Conservation (phyloP, 2,329 filamentous ascomycete species). For the Aspergillus niger region DNA sequence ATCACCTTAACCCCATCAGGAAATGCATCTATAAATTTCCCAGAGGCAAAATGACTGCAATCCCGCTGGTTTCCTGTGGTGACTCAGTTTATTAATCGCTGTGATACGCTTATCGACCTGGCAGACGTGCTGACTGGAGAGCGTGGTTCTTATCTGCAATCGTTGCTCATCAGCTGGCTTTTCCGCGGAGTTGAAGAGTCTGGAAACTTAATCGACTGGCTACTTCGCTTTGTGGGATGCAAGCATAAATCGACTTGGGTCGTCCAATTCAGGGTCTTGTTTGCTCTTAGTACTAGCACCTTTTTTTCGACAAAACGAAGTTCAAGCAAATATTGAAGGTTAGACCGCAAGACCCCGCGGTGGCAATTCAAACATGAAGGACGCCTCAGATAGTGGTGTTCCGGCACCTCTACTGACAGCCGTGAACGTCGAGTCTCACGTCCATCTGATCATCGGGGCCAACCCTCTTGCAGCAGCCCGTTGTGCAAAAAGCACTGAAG, state of each 20-base stretch:
- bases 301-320: background rate
- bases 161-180: constrained; percentile 17
- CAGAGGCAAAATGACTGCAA: constrained; percentile 4
- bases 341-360: constrained; percentile 10
- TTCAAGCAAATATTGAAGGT: background rate
- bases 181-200: constrained; percentile 24
- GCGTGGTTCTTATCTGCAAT: constrained; percentile 22
- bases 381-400: constrained; percentile 26
- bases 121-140: constrained; percentile 11
- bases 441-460: constrained; percentile 84
- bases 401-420: constrained; percentile 42
- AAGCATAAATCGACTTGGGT: background rate
- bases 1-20: constrained; percentile 33
- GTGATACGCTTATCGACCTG: constrained; percentile 23
- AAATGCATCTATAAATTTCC: constrained; percentile 27
- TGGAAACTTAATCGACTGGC: constrained; percentile 12
- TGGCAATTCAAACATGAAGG: constrained; percentile 34
- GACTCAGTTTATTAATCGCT: constrained; percentile 13
- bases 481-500: constrained; percentile 75
- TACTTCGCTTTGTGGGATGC: background rate
- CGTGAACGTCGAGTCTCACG: constrained; percentile 42
- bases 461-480: constrained; percentile 85
- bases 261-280: background rate
- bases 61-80: constrained; percentile 3
- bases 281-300: background rate